Evolutionary conservation across 2,329 filamentous ascomycete species (phyloP).

Genomic region (Blumeriella jaapii): DNA sequence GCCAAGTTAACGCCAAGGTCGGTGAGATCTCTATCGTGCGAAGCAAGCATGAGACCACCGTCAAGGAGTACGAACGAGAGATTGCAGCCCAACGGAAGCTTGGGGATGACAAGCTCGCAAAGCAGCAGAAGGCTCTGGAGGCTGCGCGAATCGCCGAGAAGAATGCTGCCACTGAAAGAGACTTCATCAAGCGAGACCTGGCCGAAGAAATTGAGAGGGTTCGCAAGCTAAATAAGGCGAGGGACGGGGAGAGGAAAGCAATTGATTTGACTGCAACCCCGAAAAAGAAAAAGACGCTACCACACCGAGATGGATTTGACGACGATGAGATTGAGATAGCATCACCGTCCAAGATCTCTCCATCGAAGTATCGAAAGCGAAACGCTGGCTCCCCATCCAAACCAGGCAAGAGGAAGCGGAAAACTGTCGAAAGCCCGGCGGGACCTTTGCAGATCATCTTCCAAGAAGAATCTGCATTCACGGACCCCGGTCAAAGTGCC

Average conservation of each 20-base stretch:
- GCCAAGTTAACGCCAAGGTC: slow-evolving; percentile 48
- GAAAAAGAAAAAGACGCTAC: slow-evolving; percentile 47
- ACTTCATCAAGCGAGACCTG: slow-evolving; percentile 63
- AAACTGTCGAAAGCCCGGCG: slow-evolving; percentile 52
- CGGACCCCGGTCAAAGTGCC: slow-evolving; percentile 11
- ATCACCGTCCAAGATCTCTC: slow-evolving; percentile 38
- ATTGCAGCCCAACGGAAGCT: slow-evolving; percentile 49
- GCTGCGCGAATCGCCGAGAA: slow-evolving; percentile 53
- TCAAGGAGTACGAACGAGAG: slow-evolving; percentile 51
- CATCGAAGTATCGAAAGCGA: slow-evolving; percentile 31
- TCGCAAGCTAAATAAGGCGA: slow-evolving; percentile 32
- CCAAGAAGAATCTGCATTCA: slow-evolving; percentile 11
- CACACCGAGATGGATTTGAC: slow-evolving; percentile 66
- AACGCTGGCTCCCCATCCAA: slow-evolving; percentile 48
- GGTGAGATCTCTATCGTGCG: slow-evolving; percentile 70
- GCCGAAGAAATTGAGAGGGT: slow-evolving; percentile 41
- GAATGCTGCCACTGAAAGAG: slow-evolving; percentile 54
- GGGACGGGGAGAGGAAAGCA: slow-evolving; percentile 31
- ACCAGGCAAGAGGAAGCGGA: slow-evolving; percentile 56
- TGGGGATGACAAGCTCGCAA: slow-evolving; percentile 51
- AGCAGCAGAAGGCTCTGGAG: slow-evolving; percentile 53
- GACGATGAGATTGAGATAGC: slow-evolving; percentile 36
- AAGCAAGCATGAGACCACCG: slow-evolving; percentile 51
- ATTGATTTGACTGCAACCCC: slow-evolving; percentile 38
- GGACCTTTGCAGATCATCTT: slow-evolving; percentile 35